A percentile compares a stretch with the other conserved stretches of the same genome.
Conservation (phyloP, 495 filamentous ascomycete genomes). For the Penicillium crystallinum region DNA sequence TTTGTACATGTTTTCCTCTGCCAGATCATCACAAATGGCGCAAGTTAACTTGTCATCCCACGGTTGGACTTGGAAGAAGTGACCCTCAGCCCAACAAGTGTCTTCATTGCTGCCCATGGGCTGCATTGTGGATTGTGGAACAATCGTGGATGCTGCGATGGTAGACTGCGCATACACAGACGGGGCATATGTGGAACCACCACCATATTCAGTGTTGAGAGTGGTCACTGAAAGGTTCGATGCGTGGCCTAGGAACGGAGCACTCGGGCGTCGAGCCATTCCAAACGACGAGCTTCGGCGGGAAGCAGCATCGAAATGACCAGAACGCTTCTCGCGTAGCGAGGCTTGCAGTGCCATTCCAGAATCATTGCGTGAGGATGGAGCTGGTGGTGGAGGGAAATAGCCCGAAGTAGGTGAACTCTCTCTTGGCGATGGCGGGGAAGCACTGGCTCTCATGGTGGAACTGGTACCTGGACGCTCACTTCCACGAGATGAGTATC, state of each 20-base stretch:
- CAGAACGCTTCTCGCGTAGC: slow-evolving; percentile 88
- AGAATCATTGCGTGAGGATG: slow-evolving; percentile 82
- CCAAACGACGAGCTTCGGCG: slow-evolving; percentile 89
- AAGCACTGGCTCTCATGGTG: slow-evolving; percentile 57
- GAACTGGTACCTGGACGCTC: slow-evolving; percentile 81
- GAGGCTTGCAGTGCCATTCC: slow-evolving; percentile 80
- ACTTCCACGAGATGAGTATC: slow-evolving; percentile 46
- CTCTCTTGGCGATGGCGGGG: slow-evolving; percentile 71
- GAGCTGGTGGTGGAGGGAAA: slow-evolving; percentile 70
- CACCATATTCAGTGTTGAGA: slow-evolving; percentile 66
- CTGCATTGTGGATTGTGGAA: slow-evolving; percentile 83
- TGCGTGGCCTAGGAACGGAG: slow-evolving; percentile 77
- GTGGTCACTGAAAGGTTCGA: slow-evolving; percentile 81
- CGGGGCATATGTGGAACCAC: slow-evolving; percentile 81
- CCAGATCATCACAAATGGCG: slow-evolving; percentile 82
- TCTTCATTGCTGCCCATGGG: slow-evolving; percentile 82
- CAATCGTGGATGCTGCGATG: slow-evolving; percentile 95
- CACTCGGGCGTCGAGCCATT: slow-evolving; percentile 72
- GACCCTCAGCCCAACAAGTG: slow-evolving; percentile 88
- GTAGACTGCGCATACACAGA: slow-evolving; percentile 96
- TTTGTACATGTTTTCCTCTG: slow-evolving; percentile 84
- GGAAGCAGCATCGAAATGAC: slow-evolving; percentile 81
- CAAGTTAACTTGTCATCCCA: slow-evolving; percentile 68
- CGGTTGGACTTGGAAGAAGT: slow-evolving; percentile 72
- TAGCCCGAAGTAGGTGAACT: slow-evolving; percentile 74